Percentiles rank a stretch among this genome's conserved stretches.
Conservation (phyloP, 768 basidiomycete genomes). For the Tylopilus vinaceipallidus region DNA sequence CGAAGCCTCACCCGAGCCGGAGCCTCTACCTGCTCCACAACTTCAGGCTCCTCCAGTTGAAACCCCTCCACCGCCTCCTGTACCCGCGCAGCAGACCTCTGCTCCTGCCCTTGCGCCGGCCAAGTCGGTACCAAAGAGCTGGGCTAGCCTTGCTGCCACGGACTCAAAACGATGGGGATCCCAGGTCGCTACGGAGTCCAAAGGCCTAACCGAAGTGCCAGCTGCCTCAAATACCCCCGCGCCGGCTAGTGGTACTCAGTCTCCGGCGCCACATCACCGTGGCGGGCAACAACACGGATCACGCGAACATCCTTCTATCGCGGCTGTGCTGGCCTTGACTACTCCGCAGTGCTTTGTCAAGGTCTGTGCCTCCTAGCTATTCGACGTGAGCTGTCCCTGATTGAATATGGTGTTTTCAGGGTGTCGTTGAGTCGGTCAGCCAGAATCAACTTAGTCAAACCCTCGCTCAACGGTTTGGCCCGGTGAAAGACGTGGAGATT, state of each 20-base stretch:
- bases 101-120: conserved; percentile 32
- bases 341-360: conserved; percentile 92
- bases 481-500: conserved; percentile 85
- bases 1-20: conserved; percentile 27
- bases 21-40: conserved; percentile 24
- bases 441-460: conserved; percentile 46
- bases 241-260: conserved; percentile 40
- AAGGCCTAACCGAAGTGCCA: conserved; percentile 70
- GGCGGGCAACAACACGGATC: conserved; percentile 35
- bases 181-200: conserved; percentile 73
- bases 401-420: conserved; percentile 38
- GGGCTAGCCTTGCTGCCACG: conserved; percentile 89
- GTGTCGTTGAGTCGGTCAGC: conserved; percentile 68
- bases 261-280: conserved; percentile 35
- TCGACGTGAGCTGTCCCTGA: neutral
- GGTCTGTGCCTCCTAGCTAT: conserved; percentile 40
- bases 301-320: conserved; percentile 42
- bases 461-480: conserved; percentile 67
- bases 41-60: conserved; percentile 10
- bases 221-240: conserved; percentile 37
- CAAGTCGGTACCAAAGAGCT: conserved; percentile 67
- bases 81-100: conserved; percentile 31
- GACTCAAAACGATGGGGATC: conserved; percentile 84
- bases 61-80: conserved; percentile 30
- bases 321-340: conserved; percentile 60